Evolutionary conservation across 1,284 basidiomycete species (phyloP).

Genomic region (Schizophyllum commune): DNA sequence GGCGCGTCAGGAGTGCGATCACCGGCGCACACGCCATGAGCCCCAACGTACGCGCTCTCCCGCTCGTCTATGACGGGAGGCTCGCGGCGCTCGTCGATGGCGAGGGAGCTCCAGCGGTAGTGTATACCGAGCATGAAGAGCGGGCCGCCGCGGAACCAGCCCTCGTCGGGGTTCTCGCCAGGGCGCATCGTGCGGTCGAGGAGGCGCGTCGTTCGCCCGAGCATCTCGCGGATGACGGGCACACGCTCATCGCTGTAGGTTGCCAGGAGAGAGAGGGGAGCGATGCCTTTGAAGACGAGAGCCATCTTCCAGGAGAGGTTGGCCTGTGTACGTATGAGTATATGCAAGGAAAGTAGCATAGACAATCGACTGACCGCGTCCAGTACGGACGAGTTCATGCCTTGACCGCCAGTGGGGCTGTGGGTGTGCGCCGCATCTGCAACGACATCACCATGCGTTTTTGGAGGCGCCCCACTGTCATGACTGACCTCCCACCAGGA

Average conservation of each 20-base stretch:
- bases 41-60: conserved; percentile 7
- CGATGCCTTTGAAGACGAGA: conserved; percentile 29
- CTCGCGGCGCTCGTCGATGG: conserved; percentile 15
- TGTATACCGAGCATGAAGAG: conserved; percentile 22
- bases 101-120: conserved; percentile 24
- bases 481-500: conserved; percentile 21
- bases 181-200: conserved; percentile 2
- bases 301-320: conserved; percentile 44
- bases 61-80: neutral
- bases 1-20: conserved; percentile 40
- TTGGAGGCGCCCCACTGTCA: neutral
- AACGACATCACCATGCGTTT: neutral
- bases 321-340: conserved; percentile 8
- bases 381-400: conserved; percentile 26
- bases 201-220: conserved; percentile 24
- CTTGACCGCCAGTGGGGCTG: conserved; percentile 39
- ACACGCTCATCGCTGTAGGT: conserved; percentile 36
- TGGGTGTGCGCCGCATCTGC: conserved; percentile 36
- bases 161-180: conserved; percentile 1
- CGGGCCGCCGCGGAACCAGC: conserved; percentile 10
- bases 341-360: neutral
- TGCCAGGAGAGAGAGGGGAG: conserved; percentile 27
- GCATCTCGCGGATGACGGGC: conserved; percentile 31
- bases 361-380: conserved; percentile 12
- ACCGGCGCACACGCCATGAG: conserved; percentile 31